Evolutionary conservation across 345 rosid genomes (phyloP), one percentile per base, ranked within the genome.

Genomic region (Triadica sebifera): DNA sequence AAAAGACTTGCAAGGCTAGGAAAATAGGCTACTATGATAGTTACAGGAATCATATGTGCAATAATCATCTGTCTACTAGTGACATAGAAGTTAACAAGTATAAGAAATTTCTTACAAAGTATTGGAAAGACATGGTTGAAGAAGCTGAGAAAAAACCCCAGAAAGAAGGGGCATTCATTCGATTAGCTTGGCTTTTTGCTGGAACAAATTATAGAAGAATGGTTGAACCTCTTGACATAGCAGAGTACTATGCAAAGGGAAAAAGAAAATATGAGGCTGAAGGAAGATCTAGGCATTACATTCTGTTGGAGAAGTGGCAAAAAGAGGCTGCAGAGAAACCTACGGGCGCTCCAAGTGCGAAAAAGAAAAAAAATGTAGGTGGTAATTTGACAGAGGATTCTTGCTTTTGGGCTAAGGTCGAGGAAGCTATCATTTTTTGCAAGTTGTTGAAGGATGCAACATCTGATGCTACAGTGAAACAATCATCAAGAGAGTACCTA

Each of bases 381-480:
- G 67, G 37, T 10, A 71, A 19, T 17, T 16, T 90, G 24, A 89
- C 85, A 0, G 72, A 84, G 51, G 96, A 91, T 85, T 91, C 98
- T 24, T 90, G 93, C 68, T 93, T 93, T 22, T 93, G 98, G 98
- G 87, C 89, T 20, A 70, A 80, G 5, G 98, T 93, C 12, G 96
- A 93, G 79, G 95, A 91, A 74, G 89, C 93, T 13, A 9, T 86
- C 49, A 70, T 79, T 9, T 69, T 65, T 0, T 75, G 85, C 71
- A 62, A 79, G 12, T 8, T 12, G 56, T 53, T 81, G 59, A 74
- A 41, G 10, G 51, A 47, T 49, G 70, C 37, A 47, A 81, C 69
- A 24, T 61, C 25, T 11, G 70, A 71, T 65, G 20, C 22, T 6
- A 22, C 4, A 11, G 81, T 67, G 65, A 74, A 45, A 58, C 70